Conservation (phyloP, 73 alveolate genomes). For the Stentor coeruleus region DNA sequence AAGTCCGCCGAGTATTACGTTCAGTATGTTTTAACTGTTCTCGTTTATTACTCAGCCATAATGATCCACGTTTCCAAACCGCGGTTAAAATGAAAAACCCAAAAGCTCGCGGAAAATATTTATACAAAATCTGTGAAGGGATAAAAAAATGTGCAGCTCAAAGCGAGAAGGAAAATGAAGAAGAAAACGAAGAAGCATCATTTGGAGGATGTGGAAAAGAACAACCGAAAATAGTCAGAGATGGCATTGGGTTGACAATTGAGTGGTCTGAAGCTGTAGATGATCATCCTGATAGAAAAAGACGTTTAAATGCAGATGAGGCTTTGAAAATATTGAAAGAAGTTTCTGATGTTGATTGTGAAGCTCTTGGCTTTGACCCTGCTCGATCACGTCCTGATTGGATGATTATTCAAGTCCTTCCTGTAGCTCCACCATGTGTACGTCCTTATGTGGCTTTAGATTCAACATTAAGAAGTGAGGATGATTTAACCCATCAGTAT, state of each 20-base stretch:
- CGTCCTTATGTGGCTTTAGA: constrained; percentile 88
- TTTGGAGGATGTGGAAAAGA: constrained; percentile 67
- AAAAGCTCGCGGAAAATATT: constrained; percentile 54
- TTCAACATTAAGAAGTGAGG: constrained; percentile 77
- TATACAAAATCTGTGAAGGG: constrained; percentile 63
- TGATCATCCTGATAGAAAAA: constrained; percentile 49
- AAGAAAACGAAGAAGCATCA: constrained; percentile 30
- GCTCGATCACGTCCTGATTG: constrained; percentile 74
- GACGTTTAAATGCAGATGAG: constrained; percentile 65
- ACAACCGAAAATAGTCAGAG: constrained; percentile 69
- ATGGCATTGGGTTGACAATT: constrained; percentile 49
- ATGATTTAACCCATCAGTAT: constrained; percentile 89
- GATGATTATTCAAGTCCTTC: constrained; percentile 82
- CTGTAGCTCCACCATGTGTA: constrained; percentile 95
- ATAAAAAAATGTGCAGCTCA: constrained; percentile 55
- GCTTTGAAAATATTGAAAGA: constrained; percentile 54
- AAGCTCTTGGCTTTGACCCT: constrained; percentile 79
- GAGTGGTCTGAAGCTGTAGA: constrained; percentile 42
- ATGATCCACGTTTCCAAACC: constrained; percentile 46
- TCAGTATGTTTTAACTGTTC: constrained; percentile 48
- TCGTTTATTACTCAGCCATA: constrained; percentile 39
- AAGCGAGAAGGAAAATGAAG: constrained; percentile 33
- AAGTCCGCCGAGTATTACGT: constrained; percentile 69
- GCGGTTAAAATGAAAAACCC: constrained; percentile 62
- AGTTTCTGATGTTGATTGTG: constrained; percentile 61